Evolutionary conservation across 345 rosid genomes (phyloP).

Genomic region (Aquilaria sinensis): DNA sequence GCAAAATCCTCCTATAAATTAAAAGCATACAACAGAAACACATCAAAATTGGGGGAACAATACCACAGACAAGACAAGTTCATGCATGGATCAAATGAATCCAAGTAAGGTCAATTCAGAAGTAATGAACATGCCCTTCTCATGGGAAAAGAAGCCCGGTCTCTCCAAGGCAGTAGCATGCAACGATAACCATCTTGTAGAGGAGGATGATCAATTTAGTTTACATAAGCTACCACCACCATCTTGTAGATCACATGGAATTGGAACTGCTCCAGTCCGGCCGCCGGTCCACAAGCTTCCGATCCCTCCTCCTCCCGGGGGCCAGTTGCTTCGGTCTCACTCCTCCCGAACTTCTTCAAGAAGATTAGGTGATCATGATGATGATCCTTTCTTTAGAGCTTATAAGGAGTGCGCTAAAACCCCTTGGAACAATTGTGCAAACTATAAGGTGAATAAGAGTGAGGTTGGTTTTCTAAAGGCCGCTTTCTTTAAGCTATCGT

Average conservation of each 20-base stretch:
- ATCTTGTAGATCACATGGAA: no score
- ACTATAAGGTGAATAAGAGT: background rate
- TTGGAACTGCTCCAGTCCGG: no score
- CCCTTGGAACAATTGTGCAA: constrained; percentile 5
- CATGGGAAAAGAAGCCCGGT: constrained; percentile 11
- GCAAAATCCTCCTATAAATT: no score
- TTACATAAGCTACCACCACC: no score
- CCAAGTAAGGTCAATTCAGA: no score
- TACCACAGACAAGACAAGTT: no score
- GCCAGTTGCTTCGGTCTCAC: constrained; percentile 17
- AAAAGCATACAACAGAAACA: no score
- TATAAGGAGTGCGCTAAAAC: constrained; percentile 38
- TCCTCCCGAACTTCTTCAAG: constrained; percentile 21
- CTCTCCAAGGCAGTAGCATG: no score
- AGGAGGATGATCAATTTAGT: no score
- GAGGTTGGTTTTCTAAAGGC: constrained; percentile 13
- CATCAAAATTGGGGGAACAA: no score
- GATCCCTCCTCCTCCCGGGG: constrained; percentile 38
- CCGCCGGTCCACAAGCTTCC: constrained; percentile 10
- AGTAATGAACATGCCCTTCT: background rate
- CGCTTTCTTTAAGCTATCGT: constrained; percentile 21
- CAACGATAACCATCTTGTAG: no score
- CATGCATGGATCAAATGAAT: no score
- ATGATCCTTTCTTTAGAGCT: constrained; percentile 50
- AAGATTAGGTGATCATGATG: constrained; percentile 14